Percentiles rank a stretch among this genome's conserved stretches.
phyloP scores from a whole-genome alignment of 208 protist species.

The Crithidia fasciculata region DNA sequence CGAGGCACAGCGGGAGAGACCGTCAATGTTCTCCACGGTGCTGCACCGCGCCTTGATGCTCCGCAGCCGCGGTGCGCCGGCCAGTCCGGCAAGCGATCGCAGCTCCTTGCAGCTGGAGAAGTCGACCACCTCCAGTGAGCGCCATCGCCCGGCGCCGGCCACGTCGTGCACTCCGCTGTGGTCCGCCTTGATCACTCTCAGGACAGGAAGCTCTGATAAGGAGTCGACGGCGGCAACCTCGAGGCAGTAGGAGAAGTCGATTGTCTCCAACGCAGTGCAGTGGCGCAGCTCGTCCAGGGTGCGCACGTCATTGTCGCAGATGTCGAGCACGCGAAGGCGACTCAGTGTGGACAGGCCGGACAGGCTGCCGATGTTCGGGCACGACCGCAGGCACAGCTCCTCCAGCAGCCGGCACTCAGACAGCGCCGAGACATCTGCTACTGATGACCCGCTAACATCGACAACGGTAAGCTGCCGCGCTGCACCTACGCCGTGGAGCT shows the following conservation, averaged over 20 bases:
- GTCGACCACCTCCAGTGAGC: background rate
- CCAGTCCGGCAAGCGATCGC: constrained; percentile 2
- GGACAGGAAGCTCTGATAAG: background rate
- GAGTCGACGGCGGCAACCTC: background rate
- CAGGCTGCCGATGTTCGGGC: background rate
- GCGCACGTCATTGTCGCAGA: constrained; percentile 11
- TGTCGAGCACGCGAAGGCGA: constrained; percentile 5
- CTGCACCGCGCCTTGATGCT: constrained; percentile 6
- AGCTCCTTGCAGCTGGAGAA: constrained; percentile 11
- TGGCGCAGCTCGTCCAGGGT: background rate
- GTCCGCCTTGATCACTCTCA: background rate
- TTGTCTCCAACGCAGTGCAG: constrained; percentile 8
- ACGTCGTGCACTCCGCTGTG: constrained; percentile 8
- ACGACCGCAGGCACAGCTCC: constrained; percentile 3
- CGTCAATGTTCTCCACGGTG: constrained; percentile 5
- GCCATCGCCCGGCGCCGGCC: constrained; percentile 1
- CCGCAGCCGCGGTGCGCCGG: background rate
- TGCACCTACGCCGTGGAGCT: background rate
- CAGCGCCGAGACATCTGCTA: background rate
- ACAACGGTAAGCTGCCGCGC: background rate
- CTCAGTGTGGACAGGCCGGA: background rate
- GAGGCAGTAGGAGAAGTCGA: constrained; percentile 16
- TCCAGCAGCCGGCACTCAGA: background rate
- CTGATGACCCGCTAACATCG: background rate
- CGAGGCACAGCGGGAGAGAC: background rate